Conservation (phyloP, 2,329 filamentous ascomycete genomes). For the Verticillium dahliae region DNA sequence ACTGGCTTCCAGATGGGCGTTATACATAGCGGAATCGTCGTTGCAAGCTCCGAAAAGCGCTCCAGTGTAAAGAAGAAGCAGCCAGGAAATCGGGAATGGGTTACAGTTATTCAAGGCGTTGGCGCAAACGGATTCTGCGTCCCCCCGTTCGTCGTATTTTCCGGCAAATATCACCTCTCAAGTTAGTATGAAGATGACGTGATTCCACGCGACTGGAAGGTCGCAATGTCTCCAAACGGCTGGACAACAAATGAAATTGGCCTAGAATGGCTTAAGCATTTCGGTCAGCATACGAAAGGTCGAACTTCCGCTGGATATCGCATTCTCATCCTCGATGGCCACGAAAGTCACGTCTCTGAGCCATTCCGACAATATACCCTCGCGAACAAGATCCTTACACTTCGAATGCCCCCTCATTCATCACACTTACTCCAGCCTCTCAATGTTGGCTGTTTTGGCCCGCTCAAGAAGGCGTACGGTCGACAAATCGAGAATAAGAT, state of each 20-base stretch:
- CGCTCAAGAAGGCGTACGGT: constrained; percentile 27
- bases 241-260: constrained; percentile 23
- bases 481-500: constrained; percentile 14
- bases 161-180: not conserved
- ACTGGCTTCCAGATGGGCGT: not conserved
- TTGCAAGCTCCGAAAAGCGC: not conserved
- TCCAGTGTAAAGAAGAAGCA: not conserved
- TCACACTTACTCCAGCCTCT: not conserved
- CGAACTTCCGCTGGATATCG: constrained; percentile 16
- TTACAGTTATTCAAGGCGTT: not conserved
- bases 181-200: not conserved
- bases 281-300: constrained; percentile 21
- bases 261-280: constrained; percentile 26
- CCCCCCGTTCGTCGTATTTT: not conserved
- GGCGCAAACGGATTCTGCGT: not conserved
- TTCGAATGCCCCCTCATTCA: not conserved
- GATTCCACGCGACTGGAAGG: not conserved
- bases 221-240: not conserved
- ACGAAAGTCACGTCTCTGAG: constrained; percentile 18
- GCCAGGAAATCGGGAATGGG: not conserved
- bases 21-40: not conserved
- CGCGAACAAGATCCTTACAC: not conserved
- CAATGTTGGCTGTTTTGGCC: constrained; percentile 1
- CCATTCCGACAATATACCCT: not conserved
- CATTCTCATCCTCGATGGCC: constrained; percentile 26